Conservation (phyloP, 768 basidiomycete species). For the Sistotremastrum niveocremeum region DNA sequence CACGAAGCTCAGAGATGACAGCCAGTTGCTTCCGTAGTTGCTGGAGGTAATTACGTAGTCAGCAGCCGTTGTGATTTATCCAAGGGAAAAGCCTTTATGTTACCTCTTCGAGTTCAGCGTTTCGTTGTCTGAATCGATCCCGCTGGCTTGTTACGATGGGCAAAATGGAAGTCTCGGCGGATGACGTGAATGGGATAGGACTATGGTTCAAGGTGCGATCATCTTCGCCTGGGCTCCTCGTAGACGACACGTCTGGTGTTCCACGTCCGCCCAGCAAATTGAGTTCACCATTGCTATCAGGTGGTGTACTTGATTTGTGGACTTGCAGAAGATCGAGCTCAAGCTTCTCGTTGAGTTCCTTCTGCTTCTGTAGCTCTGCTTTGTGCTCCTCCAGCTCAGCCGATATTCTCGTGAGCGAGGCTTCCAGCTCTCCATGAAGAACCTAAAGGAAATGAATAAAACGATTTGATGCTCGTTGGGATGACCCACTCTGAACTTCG, state of each 20-base stretch:
- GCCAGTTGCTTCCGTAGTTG: slow-evolving; percentile 94
- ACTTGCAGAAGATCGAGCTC: slow-evolving; percentile 84
- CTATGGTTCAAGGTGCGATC: slow-evolving; percentile 21
- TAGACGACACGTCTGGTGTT: slow-evolving; percentile 27
- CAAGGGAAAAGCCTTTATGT: slow-evolving; percentile 5
- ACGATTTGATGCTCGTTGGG: neutral
- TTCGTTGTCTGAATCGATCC: slow-evolving; percentile 94
- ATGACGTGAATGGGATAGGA: slow-evolving; percentile 56
- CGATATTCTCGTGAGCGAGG: slow-evolving; percentile 42
- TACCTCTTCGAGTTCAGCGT: slow-evolving; percentile 94
- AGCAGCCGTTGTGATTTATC: too few relatives aligned
- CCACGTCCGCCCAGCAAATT: slow-evolving; percentile 54
- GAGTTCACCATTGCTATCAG: slow-evolving; percentile 12
- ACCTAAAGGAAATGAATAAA: slow-evolving; percentile 34
- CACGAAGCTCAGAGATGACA: slow-evolving; percentile 82
- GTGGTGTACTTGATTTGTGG: slow-evolving; percentile 27
- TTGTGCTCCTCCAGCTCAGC: slow-evolving; percentile 44
- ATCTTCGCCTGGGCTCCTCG: neutral
- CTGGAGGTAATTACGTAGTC: slow-evolving; percentile 21
- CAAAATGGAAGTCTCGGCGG: slow-evolving; percentile 89
- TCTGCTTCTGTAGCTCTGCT: slow-evolving; percentile 65
- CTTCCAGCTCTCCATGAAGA: slow-evolving; percentile 68
- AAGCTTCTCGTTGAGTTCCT: slow-evolving; percentile 71
- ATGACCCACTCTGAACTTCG: slow-evolving; percentile 63
- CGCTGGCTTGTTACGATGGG: slow-evolving; percentile 97